Evolutionary conservation across 768 basidiomycete species (phyloP), one percentile per base, ranked within the genome.

Genomic region (Mycena crocata): DNA sequence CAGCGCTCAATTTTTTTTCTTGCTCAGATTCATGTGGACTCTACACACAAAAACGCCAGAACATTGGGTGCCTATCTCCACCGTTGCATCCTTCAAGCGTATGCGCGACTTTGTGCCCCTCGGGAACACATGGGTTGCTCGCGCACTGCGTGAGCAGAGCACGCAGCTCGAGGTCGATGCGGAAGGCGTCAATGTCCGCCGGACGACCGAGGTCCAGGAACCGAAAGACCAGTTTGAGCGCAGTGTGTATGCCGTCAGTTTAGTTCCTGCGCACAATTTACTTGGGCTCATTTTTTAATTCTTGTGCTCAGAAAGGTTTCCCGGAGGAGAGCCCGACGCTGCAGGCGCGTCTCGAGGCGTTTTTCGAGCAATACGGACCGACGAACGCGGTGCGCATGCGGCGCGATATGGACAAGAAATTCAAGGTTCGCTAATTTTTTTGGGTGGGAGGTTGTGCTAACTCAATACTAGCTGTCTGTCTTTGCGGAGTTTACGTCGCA

Each of bases 1-100:
- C 0, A 19, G 48, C 49, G 57, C 24, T 56, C 52, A 26, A 59
- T 28, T 44, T 23, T 34, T 37, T n/a, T n/a, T n/a, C n/a, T n/a
- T n/a, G n/a, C 54, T 9, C 63, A 95, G 94, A 81, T 98, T 96
- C 84, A 95, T 98, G 93, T 98, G 95, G 95, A 89, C 92, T 4
- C 81, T 96, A 50, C 90, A 97, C 77, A 88, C 89, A 28, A 90
- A 91, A 68, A 90, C 90, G 68, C 82, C 87, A 2, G 90, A 93
- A 44, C 94, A 98, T 73, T 99, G 95, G 95, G 88, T 98, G 7
- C 90, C 96, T 2, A 86, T 99, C 75, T 81, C 90, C 58, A 94
- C 91, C 3, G 88, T 99, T 62, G 86, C 92, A 8, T 96, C 94
- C 9, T 99, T 98, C 89, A 96, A 96, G 79, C 93, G 96, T 66